Conservation (phyloP, 2,329 filamentous ascomycete species). For the Lachnellula arida region DNA sequence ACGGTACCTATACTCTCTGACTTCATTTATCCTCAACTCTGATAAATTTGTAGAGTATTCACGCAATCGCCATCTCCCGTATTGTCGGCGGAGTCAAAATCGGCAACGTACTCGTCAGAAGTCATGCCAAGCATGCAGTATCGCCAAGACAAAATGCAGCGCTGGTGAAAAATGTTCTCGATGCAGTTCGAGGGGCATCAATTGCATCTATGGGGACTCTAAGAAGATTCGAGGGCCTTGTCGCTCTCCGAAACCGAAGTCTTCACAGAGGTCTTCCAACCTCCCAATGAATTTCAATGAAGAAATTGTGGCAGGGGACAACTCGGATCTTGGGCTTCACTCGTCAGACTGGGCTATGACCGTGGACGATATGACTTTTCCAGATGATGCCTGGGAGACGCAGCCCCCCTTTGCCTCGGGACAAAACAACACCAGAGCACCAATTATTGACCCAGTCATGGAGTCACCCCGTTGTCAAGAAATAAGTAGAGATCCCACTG, state of each 20-base stretch:
- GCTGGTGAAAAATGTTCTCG: slow-evolving; percentile 20
- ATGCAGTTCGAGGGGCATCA: slow-evolving; percentile 18
- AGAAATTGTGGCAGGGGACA: background rate
- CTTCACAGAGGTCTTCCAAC: background rate
- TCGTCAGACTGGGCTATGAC: background rate
- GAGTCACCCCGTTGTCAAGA: background rate
- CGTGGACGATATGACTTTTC: background rate
- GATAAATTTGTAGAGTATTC: background rate
- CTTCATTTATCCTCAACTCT: background rate
- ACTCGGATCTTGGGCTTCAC: background rate
- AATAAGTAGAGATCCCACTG: background rate
- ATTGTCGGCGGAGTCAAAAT: slow-evolving; percentile 17
- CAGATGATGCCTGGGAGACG: background rate
- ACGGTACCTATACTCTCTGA: background rate
- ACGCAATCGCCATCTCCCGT: slow-evolving; percentile 19
- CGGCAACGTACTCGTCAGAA: slow-evolving; percentile 14
- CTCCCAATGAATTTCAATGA: background rate
- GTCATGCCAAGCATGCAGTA: slow-evolving; percentile 22
- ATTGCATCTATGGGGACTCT: slow-evolving; percentile 18
- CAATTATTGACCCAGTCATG: background rate
- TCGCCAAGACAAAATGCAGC: slow-evolving; percentile 25
- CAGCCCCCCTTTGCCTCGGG: background rate
- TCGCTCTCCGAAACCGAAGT: background rate
- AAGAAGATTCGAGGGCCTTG: background rate
- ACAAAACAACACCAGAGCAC: background rate